Conservation (phyloP, 2,329 filamentous ascomycete genomes). For the Alternaria sp. region DNA sequence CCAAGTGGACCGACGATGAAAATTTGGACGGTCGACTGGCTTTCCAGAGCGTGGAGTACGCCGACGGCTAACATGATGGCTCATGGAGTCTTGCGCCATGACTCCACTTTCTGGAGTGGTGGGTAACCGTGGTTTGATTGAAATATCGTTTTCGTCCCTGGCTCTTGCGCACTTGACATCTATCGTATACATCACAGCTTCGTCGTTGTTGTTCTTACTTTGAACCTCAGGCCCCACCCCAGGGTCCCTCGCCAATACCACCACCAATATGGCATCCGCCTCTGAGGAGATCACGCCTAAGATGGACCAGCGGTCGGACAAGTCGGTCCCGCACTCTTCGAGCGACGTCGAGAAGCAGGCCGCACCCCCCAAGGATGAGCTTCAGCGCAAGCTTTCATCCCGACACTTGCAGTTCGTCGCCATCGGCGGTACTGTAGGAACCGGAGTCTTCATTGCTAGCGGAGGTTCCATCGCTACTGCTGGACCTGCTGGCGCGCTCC, state of each 20-base stretch:
- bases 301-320: slow-evolving; percentile 39
- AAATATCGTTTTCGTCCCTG: slow-evolving; percentile 29
- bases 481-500: slow-evolving; percentile 57
- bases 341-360: slow-evolving; percentile 48
- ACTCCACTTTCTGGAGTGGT: slow-evolving; percentile 19
- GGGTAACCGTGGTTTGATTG: slow-evolving; percentile 17
- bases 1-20: slow-evolving; percentile 43
- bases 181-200: slow-evolving; percentile 22
- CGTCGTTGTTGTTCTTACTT: slow-evolving; percentile 7
- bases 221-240: slow-evolving; percentile 15
- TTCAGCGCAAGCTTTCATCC: slow-evolving; percentile 47
- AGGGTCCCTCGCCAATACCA: slow-evolving; percentile 14
- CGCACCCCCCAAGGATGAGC: slow-evolving; percentile 28
- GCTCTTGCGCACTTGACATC: slow-evolving; percentile 19
- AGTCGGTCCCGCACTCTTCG: slow-evolving; percentile 36
- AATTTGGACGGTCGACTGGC: slow-evolving; percentile 34
- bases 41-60: slow-evolving; percentile 34
- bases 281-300: slow-evolving; percentile 35
- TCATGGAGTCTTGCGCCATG: slow-evolving; percentile 23
- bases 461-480: slow-evolving; percentile 56
- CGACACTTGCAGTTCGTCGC: slow-evolving; percentile 50
- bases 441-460: slow-evolving; percentile 61
- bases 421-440: slow-evolving; percentile 56
- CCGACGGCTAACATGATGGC: slow-evolving; percentile 30
- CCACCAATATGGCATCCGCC: slow-evolving; percentile 30